phyloP scores from a whole-genome alignment of 2,329 filamentous ascomycete genomes.

The Rugonectria rugulosa region DNA sequence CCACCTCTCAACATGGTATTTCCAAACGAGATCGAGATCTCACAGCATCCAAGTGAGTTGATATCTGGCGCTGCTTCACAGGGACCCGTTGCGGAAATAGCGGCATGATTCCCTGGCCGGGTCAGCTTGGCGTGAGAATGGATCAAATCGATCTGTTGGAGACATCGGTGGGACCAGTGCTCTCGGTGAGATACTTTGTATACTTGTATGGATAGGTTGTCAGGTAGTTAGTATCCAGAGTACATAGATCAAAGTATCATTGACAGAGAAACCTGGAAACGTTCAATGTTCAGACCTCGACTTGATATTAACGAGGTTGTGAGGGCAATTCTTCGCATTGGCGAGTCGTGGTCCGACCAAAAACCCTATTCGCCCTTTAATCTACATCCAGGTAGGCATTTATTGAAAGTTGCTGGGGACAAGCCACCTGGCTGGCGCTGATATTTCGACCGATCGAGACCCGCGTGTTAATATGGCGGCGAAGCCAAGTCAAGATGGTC shows the following conservation, averaged over 20 bases:
- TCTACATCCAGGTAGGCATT: too few species aligned
- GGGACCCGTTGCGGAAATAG: conserved; percentile 31
- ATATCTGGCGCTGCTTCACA: conserved; percentile 9
- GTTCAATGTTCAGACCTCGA: too few species aligned
- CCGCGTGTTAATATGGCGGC: conserved; percentile 8
- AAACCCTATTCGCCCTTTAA: background rate
- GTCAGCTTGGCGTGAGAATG: conserved; percentile 15
- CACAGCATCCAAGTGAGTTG: conserved; percentile 2
- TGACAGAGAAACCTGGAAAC: too few species aligned
- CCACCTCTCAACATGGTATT: conserved; percentile 10
- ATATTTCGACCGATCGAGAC: conserved; percentile 35
- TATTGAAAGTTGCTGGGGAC: background rate
- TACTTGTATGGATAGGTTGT: too few species aligned
- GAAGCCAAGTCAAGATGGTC: conserved; percentile 3
- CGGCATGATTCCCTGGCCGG: conserved; percentile 35
- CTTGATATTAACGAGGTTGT: too few species aligned
- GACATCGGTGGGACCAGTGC: too few species aligned
- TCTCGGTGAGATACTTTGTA: too few species aligned
- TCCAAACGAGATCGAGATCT: conserved; percentile 33
- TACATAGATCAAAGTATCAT: too few species aligned
- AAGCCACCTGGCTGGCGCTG: conserved; percentile 15
- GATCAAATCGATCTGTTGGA: conserved; percentile 28
- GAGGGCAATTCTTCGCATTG: background rate
- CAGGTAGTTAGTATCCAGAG: too few species aligned
- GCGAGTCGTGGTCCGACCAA: background rate